Evolutionary conservation across 495 filamentous ascomycete species (phyloP), one percentile per base, ranked within the genome.

Genomic region (Amniculicola lignicola): DNA sequence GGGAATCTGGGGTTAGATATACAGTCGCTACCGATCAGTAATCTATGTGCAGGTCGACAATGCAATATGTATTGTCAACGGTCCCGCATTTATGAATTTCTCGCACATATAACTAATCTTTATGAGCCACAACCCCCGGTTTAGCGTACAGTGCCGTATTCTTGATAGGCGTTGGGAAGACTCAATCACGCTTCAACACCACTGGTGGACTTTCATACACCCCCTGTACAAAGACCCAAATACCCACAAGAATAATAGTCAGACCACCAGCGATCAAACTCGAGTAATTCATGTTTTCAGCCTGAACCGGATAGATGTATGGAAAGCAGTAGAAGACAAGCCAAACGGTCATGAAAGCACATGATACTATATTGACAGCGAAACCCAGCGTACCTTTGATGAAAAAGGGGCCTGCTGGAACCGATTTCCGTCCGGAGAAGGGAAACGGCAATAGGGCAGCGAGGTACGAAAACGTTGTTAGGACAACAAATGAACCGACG

Each of bases 391-490:
- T 69, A 15, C 74, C 72, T 18, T 80, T 77, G 70, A 93, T 79
- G 65, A 78, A 82, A 70, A 92, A 93, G 4, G 77, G 79, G 0
- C 86, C 88, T 0, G 76, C 74, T 11, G 78, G 75, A 35, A 91
- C 81, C 7, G 80, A 77, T 21, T 77, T 75, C 1, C 89, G 76
- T 0, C 81, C 71, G 0, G 81, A 83, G 16, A 88, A 64, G 7
- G 91, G 61, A 64, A 91, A 84, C 0, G 86, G 86, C 35, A 83
- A 73, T 58, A 93, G 87, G 9, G 88, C 86, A 45, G 82, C 78
- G 29, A 84, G 77, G 60, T 91, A 93, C 0, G 83, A 88, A 2
- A 83, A 69, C 2, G 82, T 86, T 21, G 82, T 82, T 11, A 90
- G 74, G 53, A 89, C 80, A 60, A 89, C 81, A 64, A 88, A 90